phyloP scores from a whole-genome alignment of 1,284 basidiomycete species.

The Hymenochaete sp. region DNA sequence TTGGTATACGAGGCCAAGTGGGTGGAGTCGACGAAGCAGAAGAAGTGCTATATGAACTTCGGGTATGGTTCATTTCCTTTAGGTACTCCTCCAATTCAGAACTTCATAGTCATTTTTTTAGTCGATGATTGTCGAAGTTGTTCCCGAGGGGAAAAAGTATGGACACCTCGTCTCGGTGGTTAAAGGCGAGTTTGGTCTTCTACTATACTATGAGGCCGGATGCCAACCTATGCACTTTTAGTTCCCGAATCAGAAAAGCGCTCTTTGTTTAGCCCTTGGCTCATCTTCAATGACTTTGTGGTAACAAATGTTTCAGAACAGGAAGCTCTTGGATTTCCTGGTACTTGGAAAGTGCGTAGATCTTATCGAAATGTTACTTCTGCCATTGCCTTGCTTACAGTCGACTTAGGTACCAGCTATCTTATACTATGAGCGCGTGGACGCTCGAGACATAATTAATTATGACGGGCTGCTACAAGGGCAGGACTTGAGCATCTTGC shows the following conservation, averaged over 20 bases:
- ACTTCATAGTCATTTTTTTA: constrained; percentile 23
- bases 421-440: constrained; percentile 77
- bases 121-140: constrained; percentile 81
- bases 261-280: constrained; percentile 61
- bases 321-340: constrained; percentile 83
- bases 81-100: neutral
- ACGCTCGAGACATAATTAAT: constrained; percentile 52
- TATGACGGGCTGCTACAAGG: constrained; percentile 57
- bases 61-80: constrained; percentile 38
- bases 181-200: constrained; percentile 42
- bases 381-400: constrained; percentile 3
- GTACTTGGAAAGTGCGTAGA: constrained; percentile 77
- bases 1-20: constrained; percentile 50
- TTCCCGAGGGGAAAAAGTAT: constrained; percentile 56
- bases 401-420: constrained; percentile 71
- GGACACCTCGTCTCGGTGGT: constrained; percentile 89
- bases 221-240: constrained; percentile 23
- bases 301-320: constrained; percentile 78
- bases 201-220: neutral
- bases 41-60: constrained; percentile 58
- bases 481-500: constrained; percentile 70
- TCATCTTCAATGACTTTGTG: constrained; percentile 95
- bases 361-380: neutral
- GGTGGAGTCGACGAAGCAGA: constrained; percentile 51
- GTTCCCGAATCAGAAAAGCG: constrained; percentile 57